Base-by-base conservation (phyloP, 2,329 filamentous ascomycete genomes). In the Chrysosporium keratinophilum region DNA sequence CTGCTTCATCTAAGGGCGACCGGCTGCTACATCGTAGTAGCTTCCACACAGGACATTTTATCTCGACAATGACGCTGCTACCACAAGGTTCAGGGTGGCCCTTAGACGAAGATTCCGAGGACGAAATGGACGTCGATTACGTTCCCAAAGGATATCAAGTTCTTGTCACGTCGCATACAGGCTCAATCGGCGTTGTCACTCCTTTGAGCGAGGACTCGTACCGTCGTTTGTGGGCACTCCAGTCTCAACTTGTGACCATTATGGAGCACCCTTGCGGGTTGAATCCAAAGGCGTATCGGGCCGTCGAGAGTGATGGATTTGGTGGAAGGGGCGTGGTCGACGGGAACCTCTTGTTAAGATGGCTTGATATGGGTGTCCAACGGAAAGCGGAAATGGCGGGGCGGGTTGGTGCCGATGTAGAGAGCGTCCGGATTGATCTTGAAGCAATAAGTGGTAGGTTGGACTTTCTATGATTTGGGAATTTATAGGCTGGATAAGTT, bases 1-100 rank as follows among this genome's bases (percentile, higher is more conserved):
- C 91, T 14, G 94, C 95, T 74, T 94, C 89, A 5, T 81, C 95
- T 34, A 87, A 91, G 54, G 93, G 93, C 47, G 85, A 90, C 63
- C 81, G 90, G 40, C 80, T 98, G 20, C 79, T 98, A 6, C 88
- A 91, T 69, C 83, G 87, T 56, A 88, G 87, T 51, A 87, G 88
- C 55, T 97, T 98, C 72, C 85, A 90, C 65, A 83, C 87, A 0
- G 89, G 88, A 37, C 87, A 95, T 68, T 79, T 84, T 59, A 82
- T 87, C 0, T 84, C 86, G 0, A 80, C 79, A 37, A 84, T 89
- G 61, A 82, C 84, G 17, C 80, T 96, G 47, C 77, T 97, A 34
- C 85, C 87, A 1, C 83, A 83, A 3, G 69, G 80, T 46, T 74
- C 74, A 14, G 66, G 77, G 49, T 70, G 71, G 45, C 65, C 68